These are phyloP conservation scores for Exsudoporus frostii DNA, from an alignment of 768 basidiomycete species.

Conservation along the genomic window DNA sequence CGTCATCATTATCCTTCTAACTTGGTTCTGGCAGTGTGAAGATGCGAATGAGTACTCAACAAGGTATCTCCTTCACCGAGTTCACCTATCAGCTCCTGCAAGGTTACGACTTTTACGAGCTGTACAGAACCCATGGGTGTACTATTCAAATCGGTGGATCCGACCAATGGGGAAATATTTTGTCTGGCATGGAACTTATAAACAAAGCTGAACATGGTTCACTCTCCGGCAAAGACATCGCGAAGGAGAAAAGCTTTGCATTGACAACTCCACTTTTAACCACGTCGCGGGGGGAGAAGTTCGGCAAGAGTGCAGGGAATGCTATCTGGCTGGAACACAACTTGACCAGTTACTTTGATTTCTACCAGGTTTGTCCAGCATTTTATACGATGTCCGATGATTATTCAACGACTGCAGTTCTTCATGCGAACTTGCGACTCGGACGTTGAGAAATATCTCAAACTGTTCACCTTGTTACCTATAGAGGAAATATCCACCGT, in stretches of 20 bases:
- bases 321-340: conserved; percentile 84
- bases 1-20: conserved; percentile 2
- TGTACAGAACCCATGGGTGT: conserved; percentile 65
- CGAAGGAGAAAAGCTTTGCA: conserved; percentile 57
- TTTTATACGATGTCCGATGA: not conserved
- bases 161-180: conserved; percentile 98
- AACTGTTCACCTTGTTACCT: conserved; percentile 77
- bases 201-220: conserved; percentile 38
- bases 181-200: conserved; percentile 91
- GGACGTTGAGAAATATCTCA: conserved; percentile 77
- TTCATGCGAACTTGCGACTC: conserved; percentile 80
- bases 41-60: conserved; percentile 69
- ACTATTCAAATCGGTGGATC: conserved; percentile 92
- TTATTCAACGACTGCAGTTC: conserved; percentile 53
- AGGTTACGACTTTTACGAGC: conserved; percentile 88
- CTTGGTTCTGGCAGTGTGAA: conserved; percentile 57
- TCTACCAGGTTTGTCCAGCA: conserved; percentile 74
- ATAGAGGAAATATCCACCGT: conserved; percentile 52
- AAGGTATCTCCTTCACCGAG: conserved; percentile 97
- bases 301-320: conserved; percentile 96
- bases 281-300: conserved; percentile 87
- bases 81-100: conserved; percentile 97
- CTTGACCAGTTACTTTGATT: conserved; percentile 85
- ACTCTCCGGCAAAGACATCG: not conserved
- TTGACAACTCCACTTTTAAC: conserved; percentile 94